A percentile compares a stretch with the other conserved stretches of the same genome.
Conservation (phyloP, 1,139 yeast genomes). For the Suhomyces bolitotheri region DNA sequence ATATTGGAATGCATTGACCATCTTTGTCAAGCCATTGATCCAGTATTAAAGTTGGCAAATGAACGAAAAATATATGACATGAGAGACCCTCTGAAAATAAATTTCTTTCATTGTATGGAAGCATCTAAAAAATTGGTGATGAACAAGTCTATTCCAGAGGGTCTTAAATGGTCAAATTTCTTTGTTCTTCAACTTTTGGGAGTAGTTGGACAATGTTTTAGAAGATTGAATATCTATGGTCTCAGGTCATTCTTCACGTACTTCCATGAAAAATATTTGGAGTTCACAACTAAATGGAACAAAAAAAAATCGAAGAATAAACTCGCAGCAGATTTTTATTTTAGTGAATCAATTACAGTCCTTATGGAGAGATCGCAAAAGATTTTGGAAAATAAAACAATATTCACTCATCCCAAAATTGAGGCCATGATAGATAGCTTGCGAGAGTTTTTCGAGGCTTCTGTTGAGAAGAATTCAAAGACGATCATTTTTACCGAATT, state of each 20-base stretch:
- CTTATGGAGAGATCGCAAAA: slow-evolving; percentile 49
- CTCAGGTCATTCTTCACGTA: slow-evolving; percentile 70
- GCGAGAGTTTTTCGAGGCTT: slow-evolving; percentile 49
- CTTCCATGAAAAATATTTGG: slow-evolving; percentile 57
- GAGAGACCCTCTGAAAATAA: slow-evolving; percentile 64
- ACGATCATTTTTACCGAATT: slow-evolving; percentile 86
- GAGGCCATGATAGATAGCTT: slow-evolving; percentile 60
- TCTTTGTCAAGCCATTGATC: slow-evolving; percentile 55
- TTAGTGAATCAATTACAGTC: slow-evolving; percentile 46
- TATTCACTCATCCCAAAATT: slow-evolving; percentile 76
- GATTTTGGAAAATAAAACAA: slow-evolving; percentile 39
- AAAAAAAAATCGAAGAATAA: slow-evolving; percentile 56
- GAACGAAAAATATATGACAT: slow-evolving; percentile 61
- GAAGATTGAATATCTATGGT: slow-evolving; percentile 79
- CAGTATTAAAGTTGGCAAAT: slow-evolving; percentile 64
- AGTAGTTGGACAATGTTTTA: slow-evolving; percentile 71
- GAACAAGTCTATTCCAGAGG: slow-evolving; percentile 59
- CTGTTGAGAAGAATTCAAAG: slow-evolving; percentile 47
- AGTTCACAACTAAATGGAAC: slow-evolving; percentile 58
- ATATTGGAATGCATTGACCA: slow-evolving; percentile 51
- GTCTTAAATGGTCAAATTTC: slow-evolving; percentile 68
- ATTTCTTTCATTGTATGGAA: slow-evolving; percentile 72
- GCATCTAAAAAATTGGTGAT: slow-evolving; percentile 58
- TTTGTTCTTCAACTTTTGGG: slow-evolving; percentile 62
- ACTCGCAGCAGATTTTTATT: slow-evolving; percentile 59